Evolutionary conservation across 2,329 filamentous ascomycete species (phyloP).

Genomic region (Ceratocystis ficicola): DNA sequence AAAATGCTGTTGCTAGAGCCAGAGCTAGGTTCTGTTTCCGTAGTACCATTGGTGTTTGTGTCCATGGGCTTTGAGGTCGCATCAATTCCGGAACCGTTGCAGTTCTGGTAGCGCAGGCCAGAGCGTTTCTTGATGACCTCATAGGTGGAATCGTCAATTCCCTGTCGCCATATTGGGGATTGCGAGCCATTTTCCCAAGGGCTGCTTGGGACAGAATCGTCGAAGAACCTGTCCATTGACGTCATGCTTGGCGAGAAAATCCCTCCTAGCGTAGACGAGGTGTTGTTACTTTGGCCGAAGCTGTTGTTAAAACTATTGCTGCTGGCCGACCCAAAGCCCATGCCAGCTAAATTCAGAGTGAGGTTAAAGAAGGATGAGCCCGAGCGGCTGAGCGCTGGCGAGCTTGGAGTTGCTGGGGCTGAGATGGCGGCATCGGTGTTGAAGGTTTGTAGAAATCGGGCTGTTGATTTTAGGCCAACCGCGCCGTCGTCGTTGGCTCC

Average conservation of each 20-base stretch:
- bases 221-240: conserved; percentile 35
- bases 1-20: background rate
- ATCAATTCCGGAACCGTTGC: background rate
- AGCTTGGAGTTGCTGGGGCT: conserved; percentile 29
- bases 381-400: conserved; percentile 25
- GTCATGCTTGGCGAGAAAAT: conserved; percentile 67
- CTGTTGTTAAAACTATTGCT: background rate
- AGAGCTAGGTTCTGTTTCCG: background rate
- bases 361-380: conserved; percentile 42
- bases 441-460: conserved; percentile 19
- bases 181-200: conserved; percentile 71
- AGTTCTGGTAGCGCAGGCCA: conserved; percentile 24
- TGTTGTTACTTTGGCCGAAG: no score
- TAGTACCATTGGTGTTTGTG: background rate
- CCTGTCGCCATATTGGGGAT: conserved; percentile 44
- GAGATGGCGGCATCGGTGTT: conserved; percentile 29
- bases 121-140: conserved; percentile 35
- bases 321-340: conserved; percentile 30
- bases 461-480: conserved; percentile 25
- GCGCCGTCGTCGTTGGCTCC: conserved; percentile 27
- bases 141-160: conserved; percentile 36
- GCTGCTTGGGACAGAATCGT: conserved; percentile 42
- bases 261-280: conserved; percentile 71
- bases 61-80: conserved; percentile 8
- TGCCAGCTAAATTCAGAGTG: conserved; percentile 67